Evolutionary conservation across 169 alveolate genomes (phyloP), one percentile per base, ranked within the genome.

Genomic region (Cryptosporidium muris): DNA sequence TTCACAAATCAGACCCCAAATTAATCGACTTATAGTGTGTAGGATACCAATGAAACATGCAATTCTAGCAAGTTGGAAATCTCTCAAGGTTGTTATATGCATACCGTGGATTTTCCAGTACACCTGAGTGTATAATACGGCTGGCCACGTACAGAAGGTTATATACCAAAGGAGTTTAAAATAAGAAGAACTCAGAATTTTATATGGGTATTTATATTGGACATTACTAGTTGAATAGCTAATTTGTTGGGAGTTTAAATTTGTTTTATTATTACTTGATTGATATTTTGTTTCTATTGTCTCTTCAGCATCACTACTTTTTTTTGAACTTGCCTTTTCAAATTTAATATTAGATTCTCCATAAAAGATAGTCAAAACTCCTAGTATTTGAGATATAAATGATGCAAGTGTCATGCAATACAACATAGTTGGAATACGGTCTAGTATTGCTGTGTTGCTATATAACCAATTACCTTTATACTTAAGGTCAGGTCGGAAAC

Each of bases 41-140:
- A 62, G 14, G 14, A 58, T 2, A 37, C 42, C 8, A n/a, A 48
- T 48, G 2, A 74, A 58, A 34, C 64, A 74, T 11, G 85, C 54
- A 12, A 74, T 58, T 43, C 74, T 74, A 34, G 85, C 40, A 36
- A 74, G 67, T 14, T 74, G 85, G 16, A 47, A 42, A 74, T 74
- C 85, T 16, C 74, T 63, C 1, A 74, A 63, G 38, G 34, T 40
- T 9, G 85, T 74, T 25, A 58, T 54, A 2, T 45, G 6, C 49
- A 74, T 74, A 38, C 85, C 85, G 40, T 74, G 85, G 5, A 54
- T 47, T 58, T 74, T 74, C 85, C 85, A 74, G 43, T 47, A 74
- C 16, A 74, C 4, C 49, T 74, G 85, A 9, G 60, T 60, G 60
- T 74, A 54, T 25, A 58, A 60, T 12, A 74, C 60, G 36, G 74